Evolutionary conservation across 1,139 yeast genomes (phyloP).

Genomic region (Yamadazyma spencermartinsiae): DNA sequence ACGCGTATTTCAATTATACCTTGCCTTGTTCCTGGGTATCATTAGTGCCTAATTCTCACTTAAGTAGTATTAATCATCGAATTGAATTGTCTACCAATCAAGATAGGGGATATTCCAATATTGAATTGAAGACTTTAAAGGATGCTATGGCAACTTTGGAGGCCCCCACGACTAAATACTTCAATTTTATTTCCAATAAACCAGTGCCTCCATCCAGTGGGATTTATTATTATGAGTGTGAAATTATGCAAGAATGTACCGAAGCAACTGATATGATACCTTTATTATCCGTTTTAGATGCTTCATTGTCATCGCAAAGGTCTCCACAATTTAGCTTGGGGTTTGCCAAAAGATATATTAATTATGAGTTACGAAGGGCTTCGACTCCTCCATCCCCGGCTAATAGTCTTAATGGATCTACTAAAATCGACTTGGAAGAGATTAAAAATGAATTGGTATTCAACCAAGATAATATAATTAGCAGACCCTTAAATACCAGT

Average conservation of each 20-base stretch:
- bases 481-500: constrained; percentile 17
- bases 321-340: constrained; percentile 40
- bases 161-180: constrained; percentile 18
- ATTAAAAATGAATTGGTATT: constrained; percentile 28
- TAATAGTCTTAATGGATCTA: constrained; percentile 1
- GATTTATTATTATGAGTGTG: constrained; percentile 39
- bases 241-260: constrained; percentile 33
- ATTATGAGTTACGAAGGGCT: constrained; percentile 18
- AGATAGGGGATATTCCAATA: constrained; percentile 31
- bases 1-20: constrained; percentile 28
- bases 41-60: constrained; percentile 25
- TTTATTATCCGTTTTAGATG: constrained; percentile 34
- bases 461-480: constrained; percentile 17
- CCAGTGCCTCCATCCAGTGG: constrained; percentile 34
- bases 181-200: constrained; percentile 38
- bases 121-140: constrained; percentile 19
- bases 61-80: constrained; percentile 20
- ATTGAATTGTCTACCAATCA: constrained; percentile 22
- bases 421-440: constrained; percentile 29
- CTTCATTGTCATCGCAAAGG: constrained; percentile 34
- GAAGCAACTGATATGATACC: constrained; percentile 33
- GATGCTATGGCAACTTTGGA: constrained; percentile 5
- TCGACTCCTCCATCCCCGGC: constrained; percentile 11
- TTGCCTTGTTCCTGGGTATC: constrained; percentile 47
- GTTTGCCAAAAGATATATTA: constrained; percentile 31